These are phyloP conservation scores for Euphorbia celastroides DNA, from an alignment of 441 rosid genomes.

Conservation along the genomic window DNA sequence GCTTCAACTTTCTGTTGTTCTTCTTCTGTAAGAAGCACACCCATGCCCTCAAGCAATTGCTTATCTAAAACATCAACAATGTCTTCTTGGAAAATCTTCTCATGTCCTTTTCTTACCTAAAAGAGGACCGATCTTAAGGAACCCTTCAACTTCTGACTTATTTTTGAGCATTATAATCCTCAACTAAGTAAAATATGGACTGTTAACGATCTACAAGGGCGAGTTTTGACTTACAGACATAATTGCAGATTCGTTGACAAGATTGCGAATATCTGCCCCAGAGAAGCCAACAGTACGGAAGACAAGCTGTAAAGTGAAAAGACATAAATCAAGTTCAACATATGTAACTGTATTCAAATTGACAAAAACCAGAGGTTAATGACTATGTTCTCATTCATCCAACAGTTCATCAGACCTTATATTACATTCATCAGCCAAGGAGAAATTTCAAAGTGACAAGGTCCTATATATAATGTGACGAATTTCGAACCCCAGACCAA, in stretches of 20 bases:
- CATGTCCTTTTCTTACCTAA: constrained; percentile 88
- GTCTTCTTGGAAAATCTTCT: constrained; percentile 81
- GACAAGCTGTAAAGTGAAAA: constrained; percentile 63
- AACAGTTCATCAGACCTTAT: not conserved
- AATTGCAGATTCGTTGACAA: constrained; percentile 95
- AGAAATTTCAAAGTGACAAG: not conserved
- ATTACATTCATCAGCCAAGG: not conserved
- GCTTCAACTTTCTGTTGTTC: constrained; percentile 91
- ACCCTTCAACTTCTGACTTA: constrained; percentile 1
- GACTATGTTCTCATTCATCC: not conserved
- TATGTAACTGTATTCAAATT: not conserved
- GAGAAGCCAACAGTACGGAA: constrained; percentile 95
- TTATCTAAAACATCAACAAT: constrained; percentile 89
- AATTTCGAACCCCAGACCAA: not conserved
- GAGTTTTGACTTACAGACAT: constrained; percentile 73
- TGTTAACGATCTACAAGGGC: not conserved
- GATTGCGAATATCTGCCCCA: constrained; percentile 96
- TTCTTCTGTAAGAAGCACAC: constrained; percentile 93
- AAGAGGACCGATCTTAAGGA: constrained; percentile 13
- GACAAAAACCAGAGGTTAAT: constrained; percentile 2
- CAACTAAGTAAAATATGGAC: not conserved
- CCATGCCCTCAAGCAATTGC: constrained; percentile 99
- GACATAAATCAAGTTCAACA: constrained; percentile 14
- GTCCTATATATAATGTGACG: not conserved
- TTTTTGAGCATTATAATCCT: constrained; percentile 13